These are phyloP conservation scores for Solanum lignicaule DNA, from an alignment of 257 asterid species.

Conservation along the genomic window DNA sequence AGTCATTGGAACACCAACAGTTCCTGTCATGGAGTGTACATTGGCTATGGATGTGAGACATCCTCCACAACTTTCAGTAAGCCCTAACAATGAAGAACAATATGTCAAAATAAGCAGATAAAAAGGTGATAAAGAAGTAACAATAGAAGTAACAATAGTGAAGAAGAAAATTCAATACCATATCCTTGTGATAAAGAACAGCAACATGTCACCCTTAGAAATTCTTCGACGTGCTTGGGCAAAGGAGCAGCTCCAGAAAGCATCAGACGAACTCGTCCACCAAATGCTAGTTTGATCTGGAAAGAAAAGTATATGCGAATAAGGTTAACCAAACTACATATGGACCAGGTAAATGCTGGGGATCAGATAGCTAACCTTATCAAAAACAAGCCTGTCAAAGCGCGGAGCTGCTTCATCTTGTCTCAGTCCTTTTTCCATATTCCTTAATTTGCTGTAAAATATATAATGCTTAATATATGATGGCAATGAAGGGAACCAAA, in stretches of 20 bases:
- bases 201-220: slow-evolving; percentile 82
- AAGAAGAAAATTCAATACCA: slow-evolving; percentile 28
- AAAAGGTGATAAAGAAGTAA: not conserved
- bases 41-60: slow-evolving; percentile 75
- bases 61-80: slow-evolving; percentile 77
- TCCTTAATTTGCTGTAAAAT: slow-evolving; percentile 60
- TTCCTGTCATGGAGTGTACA: slow-evolving; percentile 66
- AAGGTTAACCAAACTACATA: not conserved
- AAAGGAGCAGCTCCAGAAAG: slow-evolving; percentile 94
- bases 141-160: not conserved
- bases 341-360: not conserved
- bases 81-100: slow-evolving; percentile 28
- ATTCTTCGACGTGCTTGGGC: slow-evolving; percentile 80
- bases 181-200: slow-evolving; percentile 79
- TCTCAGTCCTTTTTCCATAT: slow-evolving; percentile 65
- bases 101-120: not conserved
- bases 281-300: slow-evolving; percentile 82
- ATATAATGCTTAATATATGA: not conserved
- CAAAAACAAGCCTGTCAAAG: slow-evolving; percentile 69
- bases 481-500: not conserved
- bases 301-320: not conserved
- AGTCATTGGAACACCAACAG: slow-evolving; percentile 86
- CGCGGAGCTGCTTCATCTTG: slow-evolving; percentile 89
- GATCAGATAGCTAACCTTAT: slow-evolving; percentile 38
- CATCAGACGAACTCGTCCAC: slow-evolving; percentile 88